Base-by-base conservation (phyloP, 306 rosid species). In the Cicer cuneatum region DNA sequence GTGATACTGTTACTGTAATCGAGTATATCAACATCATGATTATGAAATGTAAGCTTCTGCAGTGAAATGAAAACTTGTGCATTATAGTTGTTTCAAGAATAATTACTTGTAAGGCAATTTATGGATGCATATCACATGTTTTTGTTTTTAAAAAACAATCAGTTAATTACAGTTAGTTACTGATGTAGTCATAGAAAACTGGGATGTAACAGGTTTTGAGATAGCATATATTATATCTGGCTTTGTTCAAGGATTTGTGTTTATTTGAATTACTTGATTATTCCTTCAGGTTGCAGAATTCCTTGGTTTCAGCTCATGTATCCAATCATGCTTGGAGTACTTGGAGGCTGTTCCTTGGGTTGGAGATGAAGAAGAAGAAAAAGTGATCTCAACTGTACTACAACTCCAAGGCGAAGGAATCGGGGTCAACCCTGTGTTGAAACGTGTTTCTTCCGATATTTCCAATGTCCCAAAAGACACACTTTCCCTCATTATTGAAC, bases 341-440 rank as follows among this genome's bases (percentile, higher is more conserved):
- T 85, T 94, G 80, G 98, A 94, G 81, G 97, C 98, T 66, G 96
- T 85, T 68, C 98, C 98, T 0, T 94, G 98, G 97, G 91, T 91
- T 61, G 98, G 98, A 52, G 96, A 94, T 16, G 98, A 93, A 66
- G 96, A 89, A 75, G 97, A 93, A 88, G 98, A 89, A 79, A 93
- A 88, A 78, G 98, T 94, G 24, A 84, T 94, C 68, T 87, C 96
- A 2, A 89, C 93, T 8, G 89, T 91, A 42, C 83, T 86, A 35
- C 83, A 85, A 78, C 98, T 94, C 65, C 98, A 88, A 82, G 87
- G 86, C 15, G 96, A 90, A 79, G 96, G 92, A 75, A 82, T 91
- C 8, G 89, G 94, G 6, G 90, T 91, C 80, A 85, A 87, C 82
- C 96, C 97, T 8, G 86, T 91, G 46, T 78, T 94, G 85, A 94